These are phyloP conservation scores for Rutstroemia sp. DNA, from an alignment of 2,329 filamentous ascomycete species.

Conservation along the genomic window DNA sequence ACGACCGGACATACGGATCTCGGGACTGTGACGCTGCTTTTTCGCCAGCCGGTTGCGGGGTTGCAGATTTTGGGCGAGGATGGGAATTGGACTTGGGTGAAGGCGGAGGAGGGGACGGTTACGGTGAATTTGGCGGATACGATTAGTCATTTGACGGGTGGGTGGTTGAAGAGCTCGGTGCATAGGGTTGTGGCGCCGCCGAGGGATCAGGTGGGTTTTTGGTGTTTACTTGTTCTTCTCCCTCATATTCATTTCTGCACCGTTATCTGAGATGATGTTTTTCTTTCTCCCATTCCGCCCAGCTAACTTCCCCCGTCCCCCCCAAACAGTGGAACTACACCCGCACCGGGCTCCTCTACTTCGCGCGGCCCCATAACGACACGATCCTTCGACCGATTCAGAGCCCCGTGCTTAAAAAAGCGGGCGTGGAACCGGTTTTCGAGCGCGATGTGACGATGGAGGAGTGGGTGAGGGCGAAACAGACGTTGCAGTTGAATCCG, in stretches of 20 bases:
- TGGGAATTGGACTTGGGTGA: slow-evolving; percentile 43
- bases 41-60: slow-evolving; percentile 50
- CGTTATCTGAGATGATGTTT: no score
- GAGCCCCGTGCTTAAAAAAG: slow-evolving; percentile 26
- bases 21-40: slow-evolving; percentile 48
- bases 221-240: no score
- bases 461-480: slow-evolving; percentile 36
- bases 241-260: no score
- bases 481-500: slow-evolving; percentile 31
- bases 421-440: slow-evolving; percentile 28
- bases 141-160: slow-evolving; percentile 40
- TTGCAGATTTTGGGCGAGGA: slow-evolving; percentile 46
- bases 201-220: slow-evolving; percentile 22
- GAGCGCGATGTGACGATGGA: slow-evolving; percentile 38
- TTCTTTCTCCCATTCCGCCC: no score
- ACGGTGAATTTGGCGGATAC: slow-evolving; percentile 46
- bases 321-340: slow-evolving; percentile 28
- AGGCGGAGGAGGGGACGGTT: slow-evolving; percentile 41
- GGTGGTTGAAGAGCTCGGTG: slow-evolving; percentile 37
- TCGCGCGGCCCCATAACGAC: slow-evolving; percentile 32
- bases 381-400: slow-evolving; percentile 26
- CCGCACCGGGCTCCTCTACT: slow-evolving; percentile 39
- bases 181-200: slow-evolving; percentile 33
- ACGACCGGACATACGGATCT: slow-evolving; percentile 48
- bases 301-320: no score